These are phyloP conservation scores for Hyaloperonospora arabidopsidis DNA, from an alignment of 352 stramenopile species.

Conservation along the genomic window DNA sequence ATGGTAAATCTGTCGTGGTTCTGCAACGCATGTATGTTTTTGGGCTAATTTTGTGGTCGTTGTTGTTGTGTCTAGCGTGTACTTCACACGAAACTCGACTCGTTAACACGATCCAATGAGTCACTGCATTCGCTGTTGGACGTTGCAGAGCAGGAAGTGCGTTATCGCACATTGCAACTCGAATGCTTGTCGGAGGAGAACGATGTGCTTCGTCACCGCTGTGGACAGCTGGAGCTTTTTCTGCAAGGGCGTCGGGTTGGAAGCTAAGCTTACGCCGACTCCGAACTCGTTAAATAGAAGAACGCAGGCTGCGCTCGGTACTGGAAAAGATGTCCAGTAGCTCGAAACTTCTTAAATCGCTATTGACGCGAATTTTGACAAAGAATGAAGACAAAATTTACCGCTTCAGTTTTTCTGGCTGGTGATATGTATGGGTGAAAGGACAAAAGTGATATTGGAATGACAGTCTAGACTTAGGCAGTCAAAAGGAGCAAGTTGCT, in stretches of 20 bases:
- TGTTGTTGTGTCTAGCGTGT: slow-evolving; percentile 32
- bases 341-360: no score
- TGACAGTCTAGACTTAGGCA: no score
- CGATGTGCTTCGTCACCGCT: slow-evolving; percentile 58
- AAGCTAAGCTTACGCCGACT: neutral
- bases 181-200: slow-evolving; percentile 75
- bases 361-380: no score
- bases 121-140: slow-evolving; percentile 55
- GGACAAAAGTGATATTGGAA: no score
- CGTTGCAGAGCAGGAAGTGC: slow-evolving; percentile 51
- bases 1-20: slow-evolving; percentile 28
- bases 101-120: slow-evolving; percentile 51
- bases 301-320: no score
- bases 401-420: no score
- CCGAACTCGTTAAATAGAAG: slow-evolving; percentile 35
- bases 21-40: neutral
- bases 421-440: no score
- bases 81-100: slow-evolving; percentile 50
- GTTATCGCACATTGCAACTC: slow-evolving; percentile 56
- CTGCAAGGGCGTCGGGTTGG: neutral
- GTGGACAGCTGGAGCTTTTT: slow-evolving; percentile 39
- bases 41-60: slow-evolving; percentile 10
- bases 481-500: no score
- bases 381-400: no score
- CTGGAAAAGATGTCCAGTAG: no score